Evolutionary conservation across 352 stramenopile genomes (phyloP), one percentile per base, ranked within the genome.

Genomic region (Phytopythium ostracodes): DNA sequence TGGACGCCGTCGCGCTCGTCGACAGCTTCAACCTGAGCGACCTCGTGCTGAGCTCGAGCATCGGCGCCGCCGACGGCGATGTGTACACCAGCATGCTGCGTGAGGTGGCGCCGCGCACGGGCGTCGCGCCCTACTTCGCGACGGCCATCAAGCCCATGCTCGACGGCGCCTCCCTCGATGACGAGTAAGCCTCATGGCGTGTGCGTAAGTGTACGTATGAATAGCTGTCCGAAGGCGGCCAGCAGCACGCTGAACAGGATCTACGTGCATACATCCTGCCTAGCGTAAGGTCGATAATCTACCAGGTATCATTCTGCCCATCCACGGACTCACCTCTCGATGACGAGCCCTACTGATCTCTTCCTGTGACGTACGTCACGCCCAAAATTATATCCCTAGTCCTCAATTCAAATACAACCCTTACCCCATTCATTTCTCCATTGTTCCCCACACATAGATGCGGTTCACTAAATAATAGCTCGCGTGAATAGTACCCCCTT

Each of bases 21-120:
- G 86, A 95, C 53, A 68, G 77, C 31, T 95, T 91, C 65, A 81
- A 92, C 68, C 59, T 94, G 42, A 81, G 73, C 33, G 84, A 95
- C 61, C 60, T 73, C 9, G 61, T 88, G n/a, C 53, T 95, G 3
- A 88, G 90, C 68, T 92, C 82, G 56, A 79, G 64, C 17, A 79
- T 95, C 9, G 84, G 84, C 9, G 58, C 62, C 22, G 64, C 67
- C 9, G 81, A 94, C 60, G 84, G 86, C 35, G 81, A 89, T 59
- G 75, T 95, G 38, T 95, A 95, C 68, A 71, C 91, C 70, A 62
- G 71, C 60, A 73, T 85, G 7, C 66, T 91, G 12, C 62, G 62
- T 2, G 78, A 81, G 33, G 78, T 77, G 40, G 59, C 57, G n/a
- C 56, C 67, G 40, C 75, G 78, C 53, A 72, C 57, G 24, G 76